A percentile compares a stretch with the other conserved stretches of the same genome.
These are phyloP conservation scores for Triticum turgidum DNA, from an alignment of 176 grass and related monocot species.

Conservation along the genomic window DNA sequence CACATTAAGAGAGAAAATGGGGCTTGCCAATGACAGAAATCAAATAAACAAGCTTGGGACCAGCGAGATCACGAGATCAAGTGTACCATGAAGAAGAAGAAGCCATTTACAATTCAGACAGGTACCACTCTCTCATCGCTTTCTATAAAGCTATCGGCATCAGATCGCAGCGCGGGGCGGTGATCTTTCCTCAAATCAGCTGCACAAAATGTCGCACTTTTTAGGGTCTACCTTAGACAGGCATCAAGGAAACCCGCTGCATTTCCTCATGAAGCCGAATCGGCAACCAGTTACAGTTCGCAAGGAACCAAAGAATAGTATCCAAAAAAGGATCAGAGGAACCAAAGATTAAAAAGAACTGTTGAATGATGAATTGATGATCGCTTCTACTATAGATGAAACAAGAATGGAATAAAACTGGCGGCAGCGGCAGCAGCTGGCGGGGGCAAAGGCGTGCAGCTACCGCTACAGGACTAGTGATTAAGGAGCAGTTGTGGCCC, in stretches of 20 bases:
- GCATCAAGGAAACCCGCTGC: not conserved
- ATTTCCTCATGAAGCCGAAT: not conserved
- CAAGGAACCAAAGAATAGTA: not conserved
- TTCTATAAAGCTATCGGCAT: not conserved
- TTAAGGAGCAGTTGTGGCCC: not conserved
- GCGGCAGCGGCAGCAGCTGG: too few relatives aligned
- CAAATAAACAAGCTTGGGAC: not conserved
- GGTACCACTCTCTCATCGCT: not conserved
- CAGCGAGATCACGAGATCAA: not conserved
- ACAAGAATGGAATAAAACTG: constrained; percentile 13
- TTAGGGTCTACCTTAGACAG: not conserved
- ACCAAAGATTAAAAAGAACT: not conserved
- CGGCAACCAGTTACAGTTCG: not conserved
- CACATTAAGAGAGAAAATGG: not conserved
- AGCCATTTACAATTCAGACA: not conserved
- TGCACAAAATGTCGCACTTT: constrained; percentile 2
- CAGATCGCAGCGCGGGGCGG: not conserved
- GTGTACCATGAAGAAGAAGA: constrained; percentile 9
- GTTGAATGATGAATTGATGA: not conserved
- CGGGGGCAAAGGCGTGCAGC: not conserved
- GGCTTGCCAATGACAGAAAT: not conserved
- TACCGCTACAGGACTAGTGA: not conserved
- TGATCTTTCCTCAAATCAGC: not conserved
- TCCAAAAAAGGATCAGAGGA: too few relatives aligned
- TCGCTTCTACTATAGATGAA: not conserved